Percentiles rank a stretch among this genome's conserved stretches.
These are phyloP conservation scores for Schoenoplectus triqueter DNA, from an alignment of 202 grass and related monocot species.

Conservation along the genomic window DNA sequence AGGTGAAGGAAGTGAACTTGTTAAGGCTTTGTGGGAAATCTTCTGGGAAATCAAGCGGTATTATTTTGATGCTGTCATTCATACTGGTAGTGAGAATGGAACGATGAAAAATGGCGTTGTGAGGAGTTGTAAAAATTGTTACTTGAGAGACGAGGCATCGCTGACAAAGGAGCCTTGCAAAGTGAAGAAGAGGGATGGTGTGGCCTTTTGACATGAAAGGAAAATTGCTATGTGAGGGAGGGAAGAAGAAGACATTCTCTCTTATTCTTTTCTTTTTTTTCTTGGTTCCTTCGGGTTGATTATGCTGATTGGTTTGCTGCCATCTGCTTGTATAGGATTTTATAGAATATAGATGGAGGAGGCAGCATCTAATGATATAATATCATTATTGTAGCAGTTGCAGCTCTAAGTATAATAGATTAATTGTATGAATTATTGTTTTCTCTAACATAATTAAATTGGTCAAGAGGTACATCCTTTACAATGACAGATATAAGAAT, in stretches of 20 bases:
- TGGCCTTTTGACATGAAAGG: constrained; percentile 73
- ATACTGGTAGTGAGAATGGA: constrained; percentile 6
- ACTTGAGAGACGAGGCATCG: constrained; percentile 47
- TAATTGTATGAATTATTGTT: too few species aligned
- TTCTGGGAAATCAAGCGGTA: constrained; percentile 47
- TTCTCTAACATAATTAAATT: too few species aligned
- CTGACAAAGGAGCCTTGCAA: constrained; percentile 46
- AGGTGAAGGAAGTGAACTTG: constrained; percentile 46
- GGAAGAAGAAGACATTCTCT: constrained; percentile 4
- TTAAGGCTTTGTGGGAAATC: constrained; percentile 54
- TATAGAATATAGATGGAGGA: too few species aligned
- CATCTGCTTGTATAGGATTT: too few species aligned
- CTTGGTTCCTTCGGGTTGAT: neutral
- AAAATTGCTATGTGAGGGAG: constrained; percentile 60
- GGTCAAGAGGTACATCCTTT: too few species aligned
- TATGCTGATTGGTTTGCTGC: too few species aligned
- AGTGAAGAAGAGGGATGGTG: constrained; percentile 64
- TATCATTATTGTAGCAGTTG: too few species aligned
- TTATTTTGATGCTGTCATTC: constrained; percentile 17
- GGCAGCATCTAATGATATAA: too few species aligned
- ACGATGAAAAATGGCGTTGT: constrained; percentile 52
- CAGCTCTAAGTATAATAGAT: too few species aligned
- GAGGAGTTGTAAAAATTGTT: constrained; percentile 58
- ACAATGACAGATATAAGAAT: too few species aligned
- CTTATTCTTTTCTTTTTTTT: neutral